Conservation (phyloP, 805 yeast genomes). For the Kazachstania kunashirensis region DNA sequence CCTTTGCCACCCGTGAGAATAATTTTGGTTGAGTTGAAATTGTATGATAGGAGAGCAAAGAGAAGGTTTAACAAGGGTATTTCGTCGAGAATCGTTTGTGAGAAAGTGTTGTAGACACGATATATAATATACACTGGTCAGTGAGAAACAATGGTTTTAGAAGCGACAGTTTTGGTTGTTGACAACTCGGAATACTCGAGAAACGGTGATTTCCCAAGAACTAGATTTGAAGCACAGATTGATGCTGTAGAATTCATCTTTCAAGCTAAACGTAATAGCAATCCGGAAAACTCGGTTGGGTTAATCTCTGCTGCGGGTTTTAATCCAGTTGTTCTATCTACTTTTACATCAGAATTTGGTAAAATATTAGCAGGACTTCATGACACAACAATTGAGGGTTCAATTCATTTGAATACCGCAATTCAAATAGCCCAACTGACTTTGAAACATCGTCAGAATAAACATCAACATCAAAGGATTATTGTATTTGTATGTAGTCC, state of each 20-base stretch:
- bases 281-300: slow-evolving; percentile 93
- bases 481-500: slow-evolving; percentile 88
- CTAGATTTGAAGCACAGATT: slow-evolving; percentile 84
- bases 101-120: too few species aligned
- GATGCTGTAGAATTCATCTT: slow-evolving; percentile 84
- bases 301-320: slow-evolving; percentile 74
- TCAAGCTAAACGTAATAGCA: slow-evolving; percentile 72
- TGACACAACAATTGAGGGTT: slow-evolving; percentile 63
- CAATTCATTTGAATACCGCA: slow-evolving; percentile 62
- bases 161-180: slow-evolving; percentile 89
- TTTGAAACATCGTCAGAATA: slow-evolving; percentile 91
- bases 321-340: slow-evolving; percentile 79
- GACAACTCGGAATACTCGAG: slow-evolving; percentile 95
- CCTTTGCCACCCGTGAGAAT: too few species aligned
- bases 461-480: slow-evolving; percentile 82
- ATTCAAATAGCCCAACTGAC: slow-evolving; percentile 91
- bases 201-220: slow-evolving; percentile 86
- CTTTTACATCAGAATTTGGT: slow-evolving; percentile 81
- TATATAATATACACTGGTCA: too few species aligned
- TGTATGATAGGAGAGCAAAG: too few species aligned
- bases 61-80: too few species aligned
- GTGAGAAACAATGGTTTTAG: slow-evolving; percentile 60
- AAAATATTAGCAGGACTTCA: slow-evolving; percentile 77
- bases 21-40: too few species aligned
- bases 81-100: too few species aligned